Conservation (phyloP, 73 alveolate genomes). For the Symbiodinium natans region DNA sequence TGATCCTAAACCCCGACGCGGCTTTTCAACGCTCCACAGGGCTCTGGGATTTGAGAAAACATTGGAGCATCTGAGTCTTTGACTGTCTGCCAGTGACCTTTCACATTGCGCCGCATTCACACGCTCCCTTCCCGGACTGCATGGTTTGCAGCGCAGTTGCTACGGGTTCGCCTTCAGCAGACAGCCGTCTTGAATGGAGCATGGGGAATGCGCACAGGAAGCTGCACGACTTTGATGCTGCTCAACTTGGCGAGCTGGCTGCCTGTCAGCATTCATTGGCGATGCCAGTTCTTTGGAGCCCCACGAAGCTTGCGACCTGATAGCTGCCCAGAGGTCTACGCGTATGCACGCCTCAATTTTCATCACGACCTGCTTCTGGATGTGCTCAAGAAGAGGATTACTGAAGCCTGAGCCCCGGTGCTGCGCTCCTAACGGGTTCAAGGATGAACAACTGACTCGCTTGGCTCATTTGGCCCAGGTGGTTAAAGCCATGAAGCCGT, state of each 20-base stretch:
- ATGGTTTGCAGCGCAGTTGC: too few relatives aligned
- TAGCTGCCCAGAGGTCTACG: constrained; percentile 32
- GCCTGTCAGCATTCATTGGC: neutral
- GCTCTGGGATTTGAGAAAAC: too few relatives aligned
- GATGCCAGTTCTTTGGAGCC: neutral
- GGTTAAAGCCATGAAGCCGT: constrained; percentile 67
- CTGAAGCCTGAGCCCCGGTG: neutral
- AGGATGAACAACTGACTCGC: neutral
- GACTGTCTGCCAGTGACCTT: too few relatives aligned
- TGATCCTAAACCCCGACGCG: too few relatives aligned
- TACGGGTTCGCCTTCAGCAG: too few relatives aligned
- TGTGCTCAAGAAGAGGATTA: constrained; percentile 73
- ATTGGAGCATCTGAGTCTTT: too few relatives aligned
- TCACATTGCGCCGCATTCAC: too few relatives aligned
- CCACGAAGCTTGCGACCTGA: neutral
- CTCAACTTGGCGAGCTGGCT: constrained; percentile 79
- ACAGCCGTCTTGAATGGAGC: too few relatives aligned
- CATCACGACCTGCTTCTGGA: constrained; percentile 79
- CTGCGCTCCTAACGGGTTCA: neutral
- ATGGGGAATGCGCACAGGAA: constrained; percentile 45
- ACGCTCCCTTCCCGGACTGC: too few relatives aligned
- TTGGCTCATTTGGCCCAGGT: neutral
- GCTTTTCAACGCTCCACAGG: too few relatives aligned
- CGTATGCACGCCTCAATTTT: constrained; percentile 71
- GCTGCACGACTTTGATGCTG: constrained; percentile 77